Evolutionary conservation across 2,329 filamentous ascomycete genomes (phyloP).

Genomic region (Dothistroma septosporum): DNA sequence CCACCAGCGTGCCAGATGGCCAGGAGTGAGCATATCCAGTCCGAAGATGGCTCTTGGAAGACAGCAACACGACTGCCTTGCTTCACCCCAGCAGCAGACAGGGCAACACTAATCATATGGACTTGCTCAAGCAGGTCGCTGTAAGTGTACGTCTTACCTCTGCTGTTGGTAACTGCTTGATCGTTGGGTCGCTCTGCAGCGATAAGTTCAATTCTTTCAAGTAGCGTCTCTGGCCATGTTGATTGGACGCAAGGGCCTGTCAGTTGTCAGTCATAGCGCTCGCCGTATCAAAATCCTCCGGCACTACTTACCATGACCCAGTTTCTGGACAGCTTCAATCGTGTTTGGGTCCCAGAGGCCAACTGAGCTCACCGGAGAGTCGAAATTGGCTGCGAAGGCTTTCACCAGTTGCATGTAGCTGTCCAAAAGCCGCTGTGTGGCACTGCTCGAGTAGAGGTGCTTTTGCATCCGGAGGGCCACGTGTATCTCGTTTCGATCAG

Average conservation of each 20-base stretch:
- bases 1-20: conserved; percentile 2
- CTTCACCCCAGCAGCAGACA: not conserved
- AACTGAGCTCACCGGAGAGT: too few species aligned
- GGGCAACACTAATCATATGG: not conserved
- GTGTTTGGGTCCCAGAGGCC: too few species aligned
- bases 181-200: not conserved
- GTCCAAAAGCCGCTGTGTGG: not conserved
- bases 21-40: conserved; percentile 10
- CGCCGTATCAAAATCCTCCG: too few species aligned
- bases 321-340: too few species aligned
- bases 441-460: not conserved
- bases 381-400: too few species aligned
- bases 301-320: too few species aligned
- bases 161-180: conserved; percentile 2
- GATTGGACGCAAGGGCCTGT: not conserved
- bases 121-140: not conserved
- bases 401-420: conserved; percentile 2
- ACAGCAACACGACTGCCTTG: conserved; percentile 1
- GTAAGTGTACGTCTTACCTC: conserved; percentile 1
- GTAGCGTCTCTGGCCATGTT: conserved; percentile 3
- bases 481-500: too few species aligned
- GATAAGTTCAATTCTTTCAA: conserved; percentile 4
- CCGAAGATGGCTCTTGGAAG: conserved; percentile 1
- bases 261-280: too few species aligned
- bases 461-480: not conserved